Evolutionary conservation across 495 filamentous ascomycete genomes (phyloP).

Genomic region (Penicillium tannophilum): DNA sequence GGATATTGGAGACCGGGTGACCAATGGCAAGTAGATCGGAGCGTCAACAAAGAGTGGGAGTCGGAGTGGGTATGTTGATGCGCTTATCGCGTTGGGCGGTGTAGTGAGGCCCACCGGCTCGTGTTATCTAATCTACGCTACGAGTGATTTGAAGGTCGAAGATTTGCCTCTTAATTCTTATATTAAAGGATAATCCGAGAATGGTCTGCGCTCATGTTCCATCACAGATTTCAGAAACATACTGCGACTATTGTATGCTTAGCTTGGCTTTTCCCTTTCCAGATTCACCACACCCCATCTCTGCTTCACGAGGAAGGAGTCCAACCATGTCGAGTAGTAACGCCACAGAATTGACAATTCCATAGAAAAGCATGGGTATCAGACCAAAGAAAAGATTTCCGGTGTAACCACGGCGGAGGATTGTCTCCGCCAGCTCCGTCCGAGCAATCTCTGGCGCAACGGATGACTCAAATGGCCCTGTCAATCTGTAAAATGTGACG

Average conservation of each 20-base stretch:
- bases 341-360: conserved; percentile 14
- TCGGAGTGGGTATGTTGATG: neutral
- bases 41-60: neutral
- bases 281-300: neutral
- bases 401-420: conserved; percentile 13
- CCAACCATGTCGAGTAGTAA: conserved; percentile 13
- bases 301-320: conserved; percentile 4
- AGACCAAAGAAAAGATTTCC: conserved; percentile 20
- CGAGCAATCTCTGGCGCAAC: conserved; percentile 19
- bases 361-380: conserved; percentile 22
- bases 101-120: neutral
- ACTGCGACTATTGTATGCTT: neutral
- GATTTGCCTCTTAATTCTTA: neutral
- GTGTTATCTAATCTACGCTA: neutral
- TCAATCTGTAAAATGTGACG: conserved; percentile 19
- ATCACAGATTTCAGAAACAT: neutral
- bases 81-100: neutral
- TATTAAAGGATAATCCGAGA: neutral
- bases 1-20: neutral
- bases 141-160: no score
- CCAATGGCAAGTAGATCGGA: neutral
- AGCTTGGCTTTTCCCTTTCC: neutral
- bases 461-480: conserved; percentile 18
- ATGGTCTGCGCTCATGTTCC: neutral
- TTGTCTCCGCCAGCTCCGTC: conserved; percentile 17